Evolutionary conservation across 2,329 filamentous ascomycete genomes (phyloP).

Genomic region (Claviceps fusiformis): DNA sequence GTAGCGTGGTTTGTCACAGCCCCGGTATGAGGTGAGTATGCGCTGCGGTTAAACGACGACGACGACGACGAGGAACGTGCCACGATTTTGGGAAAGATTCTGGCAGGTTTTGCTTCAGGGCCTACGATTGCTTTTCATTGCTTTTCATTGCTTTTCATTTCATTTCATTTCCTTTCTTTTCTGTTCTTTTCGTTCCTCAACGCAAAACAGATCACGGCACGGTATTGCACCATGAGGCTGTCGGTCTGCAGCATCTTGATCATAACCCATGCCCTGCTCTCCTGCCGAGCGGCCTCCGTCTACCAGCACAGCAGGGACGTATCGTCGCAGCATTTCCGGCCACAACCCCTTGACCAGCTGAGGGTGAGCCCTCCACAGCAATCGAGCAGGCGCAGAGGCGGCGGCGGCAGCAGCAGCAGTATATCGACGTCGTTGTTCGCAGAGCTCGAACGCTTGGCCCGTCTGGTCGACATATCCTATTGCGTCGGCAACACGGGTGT

Average conservation of each 20-base stretch:
- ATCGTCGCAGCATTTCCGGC: background rate
- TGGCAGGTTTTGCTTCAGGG: too few relatives aligned
- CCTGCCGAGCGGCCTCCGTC: background rate
- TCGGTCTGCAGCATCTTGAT: background rate
- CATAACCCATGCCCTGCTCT: background rate
- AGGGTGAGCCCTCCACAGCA: background rate
- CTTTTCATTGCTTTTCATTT: too few relatives aligned
- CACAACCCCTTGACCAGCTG: background rate
- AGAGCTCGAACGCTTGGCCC: conserved; percentile 75
- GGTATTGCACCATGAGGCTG: background rate
- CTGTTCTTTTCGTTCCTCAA: too few relatives aligned
- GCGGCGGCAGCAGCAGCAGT: background rate
- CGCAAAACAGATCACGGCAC: too few relatives aligned
- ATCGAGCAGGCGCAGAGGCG: background rate
- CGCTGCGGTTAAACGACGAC: too few relatives aligned
- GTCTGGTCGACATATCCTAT: conserved; percentile 87
- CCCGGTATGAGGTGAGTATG: too few relatives aligned
- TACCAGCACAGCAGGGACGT: background rate
- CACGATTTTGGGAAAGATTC: too few relatives aligned
- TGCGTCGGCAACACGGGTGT: conserved; percentile 82
- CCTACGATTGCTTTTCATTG: too few relatives aligned
- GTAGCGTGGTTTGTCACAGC: too few relatives aligned
- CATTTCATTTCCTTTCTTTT: too few relatives aligned
- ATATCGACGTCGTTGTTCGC: conserved; percentile 56
- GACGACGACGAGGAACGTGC: too few relatives aligned